These are phyloP conservation scores for Termitomyces bulborhizus DNA, from an alignment of 768 basidiomycete species.

Conservation along the genomic window DNA sequence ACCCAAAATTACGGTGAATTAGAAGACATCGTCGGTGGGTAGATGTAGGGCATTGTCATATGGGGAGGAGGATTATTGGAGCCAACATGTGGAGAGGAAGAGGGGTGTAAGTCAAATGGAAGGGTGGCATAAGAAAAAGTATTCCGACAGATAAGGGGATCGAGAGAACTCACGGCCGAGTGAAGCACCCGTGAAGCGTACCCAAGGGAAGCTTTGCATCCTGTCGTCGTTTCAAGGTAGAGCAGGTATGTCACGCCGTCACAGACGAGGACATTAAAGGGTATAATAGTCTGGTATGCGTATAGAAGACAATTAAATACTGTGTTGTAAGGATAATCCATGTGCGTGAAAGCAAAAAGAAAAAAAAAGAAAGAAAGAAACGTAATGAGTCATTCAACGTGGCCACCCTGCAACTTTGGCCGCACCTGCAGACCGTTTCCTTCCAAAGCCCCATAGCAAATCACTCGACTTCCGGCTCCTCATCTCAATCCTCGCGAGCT, in stretches of 20 bases:
- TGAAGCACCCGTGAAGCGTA: conserved; percentile 41
- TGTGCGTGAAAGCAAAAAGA: conserved; percentile 1
- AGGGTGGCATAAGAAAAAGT: conserved; percentile 1
- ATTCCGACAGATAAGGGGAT: conserved; percentile 6
- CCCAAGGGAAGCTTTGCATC: conserved; percentile 52
- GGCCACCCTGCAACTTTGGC: conserved; percentile 10
- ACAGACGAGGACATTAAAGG: not conserved
- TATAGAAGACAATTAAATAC: not conserved
- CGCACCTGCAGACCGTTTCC: conserved; percentile 23
- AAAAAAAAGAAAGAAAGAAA: conserved; percentile 1
- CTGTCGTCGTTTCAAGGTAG: too few species aligned
- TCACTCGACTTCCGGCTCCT: conserved; percentile 48
- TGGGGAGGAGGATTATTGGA: not conserved
- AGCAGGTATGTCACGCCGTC: not conserved
- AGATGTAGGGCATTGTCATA: not conserved
- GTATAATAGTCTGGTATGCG: not conserved
- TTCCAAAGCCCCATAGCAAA: conserved; percentile 34
- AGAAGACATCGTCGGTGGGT: too few species aligned
- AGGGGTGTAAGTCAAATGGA: not conserved
- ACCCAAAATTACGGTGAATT: not conserved
- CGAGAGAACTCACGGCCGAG: conserved; percentile 39
- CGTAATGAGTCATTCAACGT: not conserved
- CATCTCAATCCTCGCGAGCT: conserved; percentile 65
- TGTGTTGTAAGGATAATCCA: not conserved
- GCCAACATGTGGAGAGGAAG: too few species aligned